Conservation (phyloP, 163 green algal genomes). For the Scenedesmus sp. region DNA sequence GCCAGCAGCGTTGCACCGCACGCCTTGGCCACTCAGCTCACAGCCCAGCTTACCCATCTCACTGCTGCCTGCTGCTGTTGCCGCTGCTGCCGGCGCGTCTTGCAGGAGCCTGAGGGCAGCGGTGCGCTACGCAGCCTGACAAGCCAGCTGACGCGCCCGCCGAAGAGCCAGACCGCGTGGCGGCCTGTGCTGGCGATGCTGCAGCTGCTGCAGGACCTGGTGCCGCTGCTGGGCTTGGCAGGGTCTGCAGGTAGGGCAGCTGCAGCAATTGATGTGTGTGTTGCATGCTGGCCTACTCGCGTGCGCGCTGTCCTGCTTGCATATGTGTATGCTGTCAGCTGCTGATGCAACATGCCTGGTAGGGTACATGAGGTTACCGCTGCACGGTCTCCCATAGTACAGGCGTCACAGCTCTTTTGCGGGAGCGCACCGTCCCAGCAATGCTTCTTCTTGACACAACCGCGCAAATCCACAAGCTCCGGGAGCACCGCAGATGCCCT, state of each 20-base stretch:
- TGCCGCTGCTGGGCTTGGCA: constrained; percentile 69
- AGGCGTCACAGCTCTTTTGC: too few species aligned
- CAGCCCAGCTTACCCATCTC: neutral
- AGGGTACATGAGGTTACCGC: neutral
- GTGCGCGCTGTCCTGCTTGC: neutral
- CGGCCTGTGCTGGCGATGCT: constrained; percentile 81
- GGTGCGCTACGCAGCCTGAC: constrained; percentile 53
- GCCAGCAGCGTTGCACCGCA: constrained; percentile 47
- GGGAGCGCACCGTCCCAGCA: too few species aligned
- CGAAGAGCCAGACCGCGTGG: constrained; percentile 82
- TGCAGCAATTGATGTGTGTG: neutral
- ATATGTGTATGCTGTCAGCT: neutral
- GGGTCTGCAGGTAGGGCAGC: neutral
- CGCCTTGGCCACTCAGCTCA: constrained; percentile 10
- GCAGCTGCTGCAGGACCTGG: constrained; percentile 75
- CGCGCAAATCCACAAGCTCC: too few species aligned
- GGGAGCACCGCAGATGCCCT: too few species aligned
- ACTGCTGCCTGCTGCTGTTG: neutral
- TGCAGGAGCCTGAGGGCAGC: constrained; percentile 19
- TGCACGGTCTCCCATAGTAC: neutral
- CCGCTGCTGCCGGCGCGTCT: neutral
- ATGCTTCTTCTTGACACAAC: too few species aligned
- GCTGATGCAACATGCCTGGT: neutral
- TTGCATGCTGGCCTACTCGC: too few species aligned
- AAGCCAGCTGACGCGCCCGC: constrained; percentile 47